phyloP scores from a whole-genome alignment of 2,329 filamentous ascomycete genomes.

The Thielaviopsis cerberus region DNA sequence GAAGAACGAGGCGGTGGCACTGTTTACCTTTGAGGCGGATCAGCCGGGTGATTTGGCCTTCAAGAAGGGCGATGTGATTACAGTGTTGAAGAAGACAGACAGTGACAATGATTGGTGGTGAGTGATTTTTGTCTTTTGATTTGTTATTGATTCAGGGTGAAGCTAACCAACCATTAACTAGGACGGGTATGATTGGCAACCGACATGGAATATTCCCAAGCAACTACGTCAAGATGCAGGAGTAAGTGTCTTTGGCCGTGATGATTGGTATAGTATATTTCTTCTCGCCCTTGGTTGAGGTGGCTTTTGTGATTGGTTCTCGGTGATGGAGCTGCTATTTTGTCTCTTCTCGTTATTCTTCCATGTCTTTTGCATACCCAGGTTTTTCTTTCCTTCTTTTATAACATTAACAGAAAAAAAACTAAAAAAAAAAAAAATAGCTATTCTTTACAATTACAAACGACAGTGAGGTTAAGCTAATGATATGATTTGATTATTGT shows the following conservation, averaged over 20 bases:
- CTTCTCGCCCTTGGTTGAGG: slow-evolving; percentile 1
- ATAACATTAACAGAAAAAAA: too few species aligned
- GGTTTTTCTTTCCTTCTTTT: slow-evolving; percentile 1
- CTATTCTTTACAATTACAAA: slow-evolving; percentile 11
- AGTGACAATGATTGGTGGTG: slow-evolving; percentile 91
- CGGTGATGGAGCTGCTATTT: background rate
- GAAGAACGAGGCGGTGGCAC: slow-evolving; percentile 69
- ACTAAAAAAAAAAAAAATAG: too few species aligned
- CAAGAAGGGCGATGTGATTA: slow-evolving; percentile 94
- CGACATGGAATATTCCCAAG: slow-evolving; percentile 86
- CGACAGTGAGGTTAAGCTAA: background rate
- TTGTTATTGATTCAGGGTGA: background rate
- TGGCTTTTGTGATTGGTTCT: background rate
- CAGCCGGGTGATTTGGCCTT: slow-evolving; percentile 85
- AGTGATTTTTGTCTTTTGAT: slow-evolving; percentile 18
- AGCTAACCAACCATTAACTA: slow-evolving; percentile 17
- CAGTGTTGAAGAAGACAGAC: slow-evolving; percentile 82
- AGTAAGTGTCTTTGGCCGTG: slow-evolving; percentile 18
- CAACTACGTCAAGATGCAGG: slow-evolving; percentile 52
- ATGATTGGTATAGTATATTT: slow-evolving; percentile 1
- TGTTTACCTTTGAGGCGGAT: slow-evolving; percentile 88
- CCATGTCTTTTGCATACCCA: background rate
- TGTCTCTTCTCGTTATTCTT: background rate
- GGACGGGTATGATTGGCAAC: slow-evolving; percentile 75
- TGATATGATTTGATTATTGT: background rate